Base-by-base conservation (phyloP, 202 grass and related monocot species). In the Saccharum hybrid region DNA sequence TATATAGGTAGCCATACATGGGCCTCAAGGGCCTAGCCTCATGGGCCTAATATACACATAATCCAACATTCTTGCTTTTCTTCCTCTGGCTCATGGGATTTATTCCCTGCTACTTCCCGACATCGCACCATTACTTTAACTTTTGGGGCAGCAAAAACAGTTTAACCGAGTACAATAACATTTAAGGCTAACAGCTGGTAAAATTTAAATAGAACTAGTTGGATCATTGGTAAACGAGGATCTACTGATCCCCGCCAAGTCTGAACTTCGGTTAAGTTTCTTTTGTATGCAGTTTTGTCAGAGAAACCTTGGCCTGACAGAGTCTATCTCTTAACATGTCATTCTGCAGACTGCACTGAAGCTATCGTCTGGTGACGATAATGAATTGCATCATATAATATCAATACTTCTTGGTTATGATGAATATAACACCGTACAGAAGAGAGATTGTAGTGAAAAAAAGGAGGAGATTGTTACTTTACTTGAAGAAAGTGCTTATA, bases 401-500 rank as follows among this genome's bases (percentile, higher is more conserved):
- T 76, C 85, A 64, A 72, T 92, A 72, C 71, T 98, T 86, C 85
- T 98, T 85, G 86, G 89, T 51, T 83, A 85, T 30, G 75, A 88
- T 78, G 75, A 89, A 56, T 41, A 90, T 42, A 75, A 21, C 23
- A 78, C 14, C 48, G 8, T 48, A 60, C 59, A 88, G 52, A 88
- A 74, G 34, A 87, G 79, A 41, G 34, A 77, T 78, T 74, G 72
- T 75, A 75, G 19, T 83, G 84, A 88, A 54, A 83, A 78, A 78
- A 92, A 89, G 62, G 78, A 88, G 40, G 88, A 98, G 57, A 92
- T 98, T 38, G 86, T 96, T 83, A 42, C 82, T 82, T 90, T 94
- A 89, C 87, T 96, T 86, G 96, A 94, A 83, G 96, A 94, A 73
- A 93, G 86, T 88, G 85, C 96, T 61, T 94, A 90, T 34, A 98